Evolutionary conservation across 306 rosid genomes (phyloP), one percentile per base, ranked within the genome.

Genomic region (Trichosanthes cucumerina): DNA sequence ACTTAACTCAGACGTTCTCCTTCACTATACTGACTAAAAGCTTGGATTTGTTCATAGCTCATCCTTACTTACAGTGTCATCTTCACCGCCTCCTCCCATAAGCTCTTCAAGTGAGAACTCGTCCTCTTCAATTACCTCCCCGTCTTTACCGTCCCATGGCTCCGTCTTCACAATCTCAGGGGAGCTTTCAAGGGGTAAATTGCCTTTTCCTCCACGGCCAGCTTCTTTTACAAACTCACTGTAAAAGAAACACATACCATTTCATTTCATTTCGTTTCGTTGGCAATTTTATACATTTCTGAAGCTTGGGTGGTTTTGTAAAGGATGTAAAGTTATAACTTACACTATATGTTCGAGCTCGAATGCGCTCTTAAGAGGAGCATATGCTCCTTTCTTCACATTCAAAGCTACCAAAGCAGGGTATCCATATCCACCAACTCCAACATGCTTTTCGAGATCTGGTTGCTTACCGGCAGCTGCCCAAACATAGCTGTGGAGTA

Each of bases 401-500:
- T 96, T 96, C 39, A 96, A 81, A 66, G 99, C 99, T 31, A 96
- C 99, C 75, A 96, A 82, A 63, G 99, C 99, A 4, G 99, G 99
- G 85, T 96, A 96, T 70, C 99, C 99, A 78, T 96, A 96, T 53
- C 99, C 99, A 46, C 99, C 99, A 71, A 96, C 99, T 80, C 99
- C 96, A 5, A 96, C 98, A 70, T 65, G 88, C 77, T 90, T 86
- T 68, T 96, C 99, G 4, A 96, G 97, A 84, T 96, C 96, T 34
- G 89, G 93, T 82, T 96, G 98, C 84, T 90, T 92, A 31, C 96
- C 96, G 0, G 99, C 97, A 26, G 99, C 96, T 63, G 87, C 87
- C 99, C 99, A 96, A 23, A 91, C 91, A 77, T 88, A 96, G 81
- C 99, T 96, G 93, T 73, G 78, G 83, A 3, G 62, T 44, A 15